Percentiles rank a stretch among this genome's conserved stretches.
Conservation (phyloP, 345 rosid species). For the Sonneratia alba region DNA sequence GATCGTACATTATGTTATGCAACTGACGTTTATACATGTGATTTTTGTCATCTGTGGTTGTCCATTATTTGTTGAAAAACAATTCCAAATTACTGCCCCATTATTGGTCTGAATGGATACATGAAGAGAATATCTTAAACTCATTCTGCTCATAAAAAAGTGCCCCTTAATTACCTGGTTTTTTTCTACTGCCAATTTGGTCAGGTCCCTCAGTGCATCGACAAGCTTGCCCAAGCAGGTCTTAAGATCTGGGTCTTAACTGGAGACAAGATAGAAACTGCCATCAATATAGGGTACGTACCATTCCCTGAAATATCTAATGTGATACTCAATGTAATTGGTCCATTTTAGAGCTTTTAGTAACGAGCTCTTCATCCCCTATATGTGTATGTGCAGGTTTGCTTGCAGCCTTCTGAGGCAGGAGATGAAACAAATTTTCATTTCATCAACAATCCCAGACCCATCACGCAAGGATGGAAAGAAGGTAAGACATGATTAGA, state of each 20-base stretch:
- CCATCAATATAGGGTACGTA: conserved; percentile 69
- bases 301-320: not conserved
- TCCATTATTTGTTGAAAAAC: no score
- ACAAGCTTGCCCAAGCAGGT: conserved; percentile 87
- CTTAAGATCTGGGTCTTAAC: conserved; percentile 80
- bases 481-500: conserved; percentile 12
- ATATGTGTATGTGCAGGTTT: conserved; percentile 38
- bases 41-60: no score
- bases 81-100: no score
- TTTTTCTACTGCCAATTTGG: not conserved
- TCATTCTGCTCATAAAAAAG: not conserved
- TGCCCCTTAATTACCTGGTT: not conserved
- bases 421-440: conserved; percentile 55
- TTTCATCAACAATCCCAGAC: conserved; percentile 24
- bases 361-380: not conserved
- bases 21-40: no score
- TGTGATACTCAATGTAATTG: not conserved
- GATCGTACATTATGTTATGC: no score
- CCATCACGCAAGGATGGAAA: conserved; percentile 18
- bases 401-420: conserved; percentile 73
- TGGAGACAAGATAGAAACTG: conserved; percentile 82
- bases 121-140: not conserved
- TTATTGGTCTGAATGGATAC: not conserved
- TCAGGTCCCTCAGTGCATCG: conserved; percentile 81
- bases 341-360: not conserved